Evolutionary conservation across 1,139 yeast genomes (phyloP), one percentile per base, ranked within the genome.

Genomic region (Yamadazyma aaseri): DNA sequence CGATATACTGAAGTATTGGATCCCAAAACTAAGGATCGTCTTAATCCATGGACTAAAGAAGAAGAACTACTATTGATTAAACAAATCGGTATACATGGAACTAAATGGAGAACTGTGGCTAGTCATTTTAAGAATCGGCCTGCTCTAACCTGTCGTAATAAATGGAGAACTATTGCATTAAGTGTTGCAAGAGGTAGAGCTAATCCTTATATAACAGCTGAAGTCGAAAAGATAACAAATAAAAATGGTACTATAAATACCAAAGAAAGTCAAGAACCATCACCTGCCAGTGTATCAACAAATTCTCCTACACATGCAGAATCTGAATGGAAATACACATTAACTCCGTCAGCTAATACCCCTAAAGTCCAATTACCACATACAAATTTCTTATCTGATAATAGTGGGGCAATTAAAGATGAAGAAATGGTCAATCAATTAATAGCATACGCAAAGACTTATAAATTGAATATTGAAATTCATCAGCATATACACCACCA

Each of bases 41-140:
- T 87, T 30, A 74, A 86, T 45, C 81, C 85, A 4, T 90, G 97
- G 97, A 67, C 79, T 0, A 52, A 72, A 25, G 86, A 79, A 10
- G 97, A 90, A 52, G 97, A 90, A 55, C 60, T 83, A 28, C 59
- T 64, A 36, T 64, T 90, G 39, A 76, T 87, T 25, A 68, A 71
- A 29, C 73, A 79, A 47, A 90, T 87, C 16, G 77, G 80, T 47
- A 56, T 59, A 20, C 75, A 80, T 52, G 97, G 97, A n/a, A 86
- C 96, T 0, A 84, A 85, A 55, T 90, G 97, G 97, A 73, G 95
- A 47, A 79, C 84, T 1, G 84, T 90, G 3, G 79, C 95, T 2
- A 55, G 63, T 31, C 81, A 76, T 32, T 77, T 90, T 69, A 73
- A 75, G 28, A 85, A 92, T 31, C 65, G 97, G 36, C 95, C 97